Percentiles rank a stretch among this genome's conserved stretches.
Evolutionary conservation across 768 basidiomycete genomes (phyloP).

Genomic region (Pleurotus tuber-regium): DNA sequence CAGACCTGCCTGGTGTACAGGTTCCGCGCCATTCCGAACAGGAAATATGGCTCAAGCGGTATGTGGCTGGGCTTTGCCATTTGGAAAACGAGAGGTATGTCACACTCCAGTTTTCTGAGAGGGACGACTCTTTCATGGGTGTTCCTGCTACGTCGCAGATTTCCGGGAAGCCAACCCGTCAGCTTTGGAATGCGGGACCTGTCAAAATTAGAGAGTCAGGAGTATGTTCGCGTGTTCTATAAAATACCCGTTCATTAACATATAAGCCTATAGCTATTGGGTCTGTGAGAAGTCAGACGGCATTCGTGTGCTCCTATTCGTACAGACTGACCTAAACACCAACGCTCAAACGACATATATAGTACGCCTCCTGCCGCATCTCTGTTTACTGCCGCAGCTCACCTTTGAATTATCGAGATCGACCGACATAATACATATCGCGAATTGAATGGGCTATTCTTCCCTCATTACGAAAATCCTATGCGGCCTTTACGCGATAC

Average conservation of each 20-base stretch:
- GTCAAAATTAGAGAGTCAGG: slow-evolving; percentile 73
- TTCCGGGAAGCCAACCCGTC: slow-evolving; percentile 95
- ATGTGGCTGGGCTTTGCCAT: slow-evolving; percentile 64
- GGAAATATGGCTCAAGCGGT: slow-evolving; percentile 60
- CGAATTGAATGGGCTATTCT: slow-evolving; percentile 71
- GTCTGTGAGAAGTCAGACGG: slow-evolving; percentile 99
- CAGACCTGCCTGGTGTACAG: slow-evolving; percentile 67
- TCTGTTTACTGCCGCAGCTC: slow-evolving; percentile 1
- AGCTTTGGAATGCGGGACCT: slow-evolving; percentile 78
- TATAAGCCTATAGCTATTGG: slow-evolving; percentile 72
- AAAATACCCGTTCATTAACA: slow-evolving; percentile 7
- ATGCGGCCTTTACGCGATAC: slow-evolving; percentile 70
- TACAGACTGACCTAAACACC: slow-evolving; percentile 55
- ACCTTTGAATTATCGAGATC: slow-evolving; percentile 51
- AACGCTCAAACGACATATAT: slow-evolving; percentile 68
- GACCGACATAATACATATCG: slow-evolving; percentile 93
- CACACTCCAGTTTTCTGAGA: too few species aligned
- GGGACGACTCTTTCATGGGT: too few species aligned
- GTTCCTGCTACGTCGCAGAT: too few species aligned
- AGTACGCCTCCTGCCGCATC: slow-evolving; percentile 42
- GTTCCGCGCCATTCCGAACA: slow-evolving; percentile 56
- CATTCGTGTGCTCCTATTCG: slow-evolving; percentile 81
- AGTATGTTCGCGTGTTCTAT: slow-evolving; percentile 43
- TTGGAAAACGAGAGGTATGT: slow-evolving; percentile 64
- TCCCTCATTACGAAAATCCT: slow-evolving; percentile 84